Evolutionary conservation across 352 stramenopile species (phyloP), one percentile per base, ranked within the genome.

Genomic region (Phytopythium mirpurense): DNA sequence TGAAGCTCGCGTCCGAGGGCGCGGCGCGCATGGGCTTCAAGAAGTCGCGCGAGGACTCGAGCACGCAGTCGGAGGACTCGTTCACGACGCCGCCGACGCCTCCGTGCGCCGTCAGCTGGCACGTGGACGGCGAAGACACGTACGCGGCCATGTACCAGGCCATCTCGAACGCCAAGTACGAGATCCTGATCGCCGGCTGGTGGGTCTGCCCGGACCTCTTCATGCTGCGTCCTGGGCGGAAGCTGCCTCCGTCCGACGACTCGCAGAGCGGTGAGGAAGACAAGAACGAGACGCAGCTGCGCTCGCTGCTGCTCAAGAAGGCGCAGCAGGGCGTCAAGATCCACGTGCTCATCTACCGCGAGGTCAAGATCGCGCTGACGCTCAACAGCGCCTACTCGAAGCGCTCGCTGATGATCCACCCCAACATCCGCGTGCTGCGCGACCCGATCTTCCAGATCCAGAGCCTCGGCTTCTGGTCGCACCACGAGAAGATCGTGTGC

Each of bases 401-500:
- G 59, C 72, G 83, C 38, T 82, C 67, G 58, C 46, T 95, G 51
- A 82, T 86, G 67, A 56, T 86, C 9, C 81, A 93, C 10, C 75
- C 74, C 1, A 96, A 96, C 65, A 94, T 97, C 49, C 82, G 83
- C 14, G 88, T 96, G 23, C 64, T 97, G 27, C 83, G 90, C 1
- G 89, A 97, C 57, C 90, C 89, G 5, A 90, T 92, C 55, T 96
- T 96, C 57, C 85, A 93, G 65, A 91, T 95, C 37, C 83, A 95
- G 68, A 90, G 76, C 63, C 63, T 95, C 14, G 85, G 85, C 3
- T 96, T 97, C 42, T 97, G 88, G 90, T 96, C 82, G 31, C 90
- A 97, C 63, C 90, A 97, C 68, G 90, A 97, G 57, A 97, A 97
- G 60, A 86, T 97, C 37, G 86, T 96, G 26, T 89, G 90, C 45